These are phyloP conservation scores for Colletotrichum paranaense DNA, from an alignment of 2,329 filamentous ascomycete genomes.

Conservation along the genomic window DNA sequence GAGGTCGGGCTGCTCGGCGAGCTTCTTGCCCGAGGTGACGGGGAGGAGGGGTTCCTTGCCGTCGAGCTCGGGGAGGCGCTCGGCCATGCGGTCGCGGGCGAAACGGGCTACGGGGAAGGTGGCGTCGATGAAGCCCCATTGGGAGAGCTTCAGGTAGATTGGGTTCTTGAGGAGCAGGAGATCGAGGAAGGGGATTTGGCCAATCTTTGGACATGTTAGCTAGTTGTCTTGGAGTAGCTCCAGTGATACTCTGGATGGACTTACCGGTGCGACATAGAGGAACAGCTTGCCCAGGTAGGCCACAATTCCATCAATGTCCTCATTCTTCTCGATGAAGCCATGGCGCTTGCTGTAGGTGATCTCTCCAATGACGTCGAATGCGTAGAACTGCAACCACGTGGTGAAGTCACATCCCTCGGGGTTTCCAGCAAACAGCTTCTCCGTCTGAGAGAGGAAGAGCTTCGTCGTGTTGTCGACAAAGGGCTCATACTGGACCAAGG, in stretches of 20 bases:
- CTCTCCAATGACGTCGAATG: constrained; percentile 84
- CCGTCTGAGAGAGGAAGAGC: constrained; percentile 74
- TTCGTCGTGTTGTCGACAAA: constrained; percentile 81
- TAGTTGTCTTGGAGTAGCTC: not conserved
- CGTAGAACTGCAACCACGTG: constrained; percentile 82
- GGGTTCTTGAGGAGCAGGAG: constrained; percentile 80
- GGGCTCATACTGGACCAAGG: constrained; percentile 82
- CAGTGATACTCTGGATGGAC: constrained; percentile 38
- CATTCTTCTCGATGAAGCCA: constrained; percentile 79
- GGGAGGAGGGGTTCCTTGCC: constrained; percentile 51
- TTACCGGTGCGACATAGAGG: constrained; percentile 76
- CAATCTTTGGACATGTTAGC: constrained; percentile 59
- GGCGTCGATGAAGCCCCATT: constrained; percentile 73
- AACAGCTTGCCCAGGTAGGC: constrained; percentile 72
- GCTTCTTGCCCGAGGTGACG: constrained; percentile 47
- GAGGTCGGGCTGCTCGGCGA: constrained; percentile 64
- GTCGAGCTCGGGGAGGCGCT: constrained; percentile 65
- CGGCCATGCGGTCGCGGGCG: constrained; percentile 73
- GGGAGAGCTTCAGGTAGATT: constrained; percentile 74
- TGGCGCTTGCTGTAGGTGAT: constrained; percentile 81
- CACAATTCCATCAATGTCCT: constrained; percentile 81
- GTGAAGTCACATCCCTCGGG: constrained; percentile 70
- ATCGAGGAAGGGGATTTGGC: constrained; percentile 81
- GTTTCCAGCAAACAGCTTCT: constrained; percentile 62
- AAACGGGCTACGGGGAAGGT: constrained; percentile 81